Base-by-base conservation (phyloP, 345 rosid species). In the Adansonia digitata region DNA sequence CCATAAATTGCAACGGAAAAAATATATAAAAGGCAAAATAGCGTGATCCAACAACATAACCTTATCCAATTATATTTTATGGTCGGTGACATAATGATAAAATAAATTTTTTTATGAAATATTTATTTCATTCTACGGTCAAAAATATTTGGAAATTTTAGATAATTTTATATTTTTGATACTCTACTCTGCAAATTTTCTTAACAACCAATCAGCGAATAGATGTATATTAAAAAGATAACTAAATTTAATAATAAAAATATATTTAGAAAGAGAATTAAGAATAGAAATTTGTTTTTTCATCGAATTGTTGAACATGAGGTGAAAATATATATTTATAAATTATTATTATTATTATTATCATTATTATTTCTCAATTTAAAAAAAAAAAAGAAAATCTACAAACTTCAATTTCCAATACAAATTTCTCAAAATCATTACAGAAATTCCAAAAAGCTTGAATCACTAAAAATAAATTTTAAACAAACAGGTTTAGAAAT, bases 271-370 rank as follows among this genome's bases (percentile, higher is more conserved):
- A 56, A 74, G 51, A 63, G 60, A 68, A 70, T 78, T 78, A 82
- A 86, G 75, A 74, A 73, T 39, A 72, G 80, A 62, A 68, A n/a
- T n/a, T n/a, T n/a, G 81, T 78, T 45, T 7, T 48, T 42, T 35
- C 79, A 70, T 29, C 62, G 65, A 31, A 31, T 31, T 31, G 2
- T 1, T 31, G 84, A 82, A 79, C 83, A 81, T 85, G 48, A 88
- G 76, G 71, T 39, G 64, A 72, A 76, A 59, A 49, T 52, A 73
- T 31, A 31, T 29, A 51, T 70, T 37, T 71, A 67, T 18, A 72
- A 24, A 55, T 10, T 55, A 24, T 55, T 49, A 20, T n/a, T n/a
- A n/a, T n/a, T n/a, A n/a, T n/a, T n/a, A n/a, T n/a, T n/a, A n/a
- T n/a, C n/a, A n/a, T n/a, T n/a, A n/a, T n/a, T n/a, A n/a, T n/a